phyloP scores from a whole-genome alignment of 345 rosid genomes.

The Bruguiera sexangula region DNA sequence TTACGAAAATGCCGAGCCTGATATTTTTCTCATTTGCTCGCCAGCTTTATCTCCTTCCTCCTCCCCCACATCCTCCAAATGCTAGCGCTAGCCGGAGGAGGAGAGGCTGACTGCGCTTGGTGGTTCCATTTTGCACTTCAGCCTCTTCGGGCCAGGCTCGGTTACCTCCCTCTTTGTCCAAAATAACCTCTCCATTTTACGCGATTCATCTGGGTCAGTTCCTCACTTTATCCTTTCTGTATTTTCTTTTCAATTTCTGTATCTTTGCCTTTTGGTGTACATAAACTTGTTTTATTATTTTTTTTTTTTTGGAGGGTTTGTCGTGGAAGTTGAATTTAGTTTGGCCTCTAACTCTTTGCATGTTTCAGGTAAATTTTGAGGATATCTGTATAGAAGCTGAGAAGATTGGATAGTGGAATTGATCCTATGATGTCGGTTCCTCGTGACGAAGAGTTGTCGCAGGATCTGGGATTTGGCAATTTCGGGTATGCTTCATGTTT shows the following conservation, averaged over 20 bases:
- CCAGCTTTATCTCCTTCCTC: neutral
- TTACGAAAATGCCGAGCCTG: neutral
- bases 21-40: neutral
- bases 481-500: conserved; percentile 24
- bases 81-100: too few relatives aligned
- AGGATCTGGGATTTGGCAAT: conserved; percentile 20
- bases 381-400: neutral
- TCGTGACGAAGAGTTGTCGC: conserved; percentile 1
- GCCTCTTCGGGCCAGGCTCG: neutral
- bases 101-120: neutral
- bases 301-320: neutral
- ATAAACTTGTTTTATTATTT: neutral
- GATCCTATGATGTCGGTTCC: conserved; percentile 8
- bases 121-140: neutral
- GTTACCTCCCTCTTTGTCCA: too few relatives aligned
- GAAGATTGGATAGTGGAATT: conserved; percentile 11
- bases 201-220: neutral
- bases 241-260: neutral
- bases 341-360: neutral
- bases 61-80: neutral
- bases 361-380: conserved; percentile 14
- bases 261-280: neutral
- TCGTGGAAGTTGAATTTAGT: neutral
- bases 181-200: too few relatives aligned
- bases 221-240: neutral